A percentile compares a stretch with the other conserved stretches of the same genome.
Evolutionary conservation across 768 basidiomycete species (phyloP).

Genomic region (Boletus edulis): DNA sequence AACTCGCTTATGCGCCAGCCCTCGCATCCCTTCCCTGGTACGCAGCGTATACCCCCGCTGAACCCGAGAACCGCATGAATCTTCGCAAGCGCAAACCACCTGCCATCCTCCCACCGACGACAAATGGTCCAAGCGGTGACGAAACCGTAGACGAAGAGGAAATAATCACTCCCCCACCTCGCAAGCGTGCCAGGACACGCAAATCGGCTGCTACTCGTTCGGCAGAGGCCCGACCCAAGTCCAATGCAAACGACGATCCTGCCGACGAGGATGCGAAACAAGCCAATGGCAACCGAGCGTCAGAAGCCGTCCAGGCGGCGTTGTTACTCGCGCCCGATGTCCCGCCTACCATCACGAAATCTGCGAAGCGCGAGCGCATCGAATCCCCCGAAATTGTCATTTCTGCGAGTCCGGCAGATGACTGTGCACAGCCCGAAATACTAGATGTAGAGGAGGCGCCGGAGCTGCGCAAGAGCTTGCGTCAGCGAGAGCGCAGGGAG

Average conservation of each 20-base stretch:
- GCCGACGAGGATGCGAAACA: conserved; percentile 4
- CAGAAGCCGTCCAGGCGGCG: conserved; percentile 1
- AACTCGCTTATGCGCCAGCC: conserved; percentile 25
- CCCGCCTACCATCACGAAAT: conserved; percentile 3
- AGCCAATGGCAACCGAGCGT: not conserved
- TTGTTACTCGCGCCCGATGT: conserved; percentile 21
- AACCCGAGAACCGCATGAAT: conserved; percentile 33
- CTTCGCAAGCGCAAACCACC: conserved; percentile 33
- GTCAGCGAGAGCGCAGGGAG: conserved; percentile 27
- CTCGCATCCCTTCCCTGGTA: conserved; percentile 30
- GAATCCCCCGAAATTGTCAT: conserved; percentile 12
- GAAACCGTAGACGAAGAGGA: conserved; percentile 32
- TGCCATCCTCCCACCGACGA: conserved; percentile 12
- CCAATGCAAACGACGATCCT: conserved; percentile 2
- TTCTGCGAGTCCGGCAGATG: conserved; percentile 6
- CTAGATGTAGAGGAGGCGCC: conserved; percentile 21
- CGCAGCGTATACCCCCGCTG: conserved; percentile 28
- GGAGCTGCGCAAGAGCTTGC: conserved; percentile 29
- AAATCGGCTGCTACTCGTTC: conserved; percentile 15
- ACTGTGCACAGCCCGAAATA: conserved; percentile 6
- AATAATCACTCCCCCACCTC: conserved; percentile 25
- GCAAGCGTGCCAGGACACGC: conserved; percentile 31
- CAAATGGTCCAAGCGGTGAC: conserved; percentile 37
- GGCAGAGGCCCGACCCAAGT: conserved; percentile 3
- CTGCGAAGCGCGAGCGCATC: conserved; percentile 24